Evolutionary conservation across 768 basidiomycete genomes (phyloP).

Genomic region (Tricholoma saponaceum): DNA sequence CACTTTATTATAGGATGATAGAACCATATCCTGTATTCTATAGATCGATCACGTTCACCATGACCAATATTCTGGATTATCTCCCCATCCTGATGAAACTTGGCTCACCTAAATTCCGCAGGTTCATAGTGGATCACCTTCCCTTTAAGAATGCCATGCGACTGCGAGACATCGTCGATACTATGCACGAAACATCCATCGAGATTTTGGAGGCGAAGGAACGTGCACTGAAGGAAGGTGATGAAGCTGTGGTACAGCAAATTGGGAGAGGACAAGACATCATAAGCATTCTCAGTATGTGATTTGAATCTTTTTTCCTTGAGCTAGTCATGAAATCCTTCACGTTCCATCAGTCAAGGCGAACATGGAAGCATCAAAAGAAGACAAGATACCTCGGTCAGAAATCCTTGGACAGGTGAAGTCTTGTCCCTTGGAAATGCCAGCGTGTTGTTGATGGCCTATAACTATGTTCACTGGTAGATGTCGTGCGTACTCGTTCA

Average conservation of each 20-base stretch:
- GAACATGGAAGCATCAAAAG: slow-evolving; percentile 26
- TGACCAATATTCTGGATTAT: slow-evolving; percentile 11
- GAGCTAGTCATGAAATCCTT: background rate
- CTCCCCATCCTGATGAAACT: slow-evolving; percentile 26
- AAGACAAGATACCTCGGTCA: slow-evolving; percentile 27
- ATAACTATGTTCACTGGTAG: background rate
- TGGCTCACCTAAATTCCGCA: slow-evolving; percentile 28
- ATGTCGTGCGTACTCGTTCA: slow-evolving; percentile 7
- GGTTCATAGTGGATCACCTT: slow-evolving; percentile 24
- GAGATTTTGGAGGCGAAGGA: slow-evolving; percentile 33
- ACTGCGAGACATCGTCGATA: slow-evolving; percentile 27
- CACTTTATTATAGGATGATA: background rate
- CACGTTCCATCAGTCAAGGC: slow-evolving; percentile 23
- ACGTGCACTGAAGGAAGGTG: slow-evolving; percentile 22
- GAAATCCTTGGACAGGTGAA: slow-evolving; percentile 32
- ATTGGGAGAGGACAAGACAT: slow-evolving; percentile 28
- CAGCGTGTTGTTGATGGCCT: background rate
- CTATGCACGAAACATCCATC: slow-evolving; percentile 26
- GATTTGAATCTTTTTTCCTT: background rate
- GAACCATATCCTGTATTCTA: background rate
- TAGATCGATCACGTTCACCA: background rate
- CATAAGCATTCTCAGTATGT: slow-evolving; percentile 22
- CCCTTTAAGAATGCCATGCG: slow-evolving; percentile 23
- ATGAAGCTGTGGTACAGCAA: slow-evolving; percentile 23
- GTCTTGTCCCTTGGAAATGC: background rate